Percentiles rank a stretch among this genome's conserved stretches.
These are phyloP conservation scores for Solanum chaucha DNA, from an alignment of 257 asterid species.

Conservation along the genomic window DNA sequence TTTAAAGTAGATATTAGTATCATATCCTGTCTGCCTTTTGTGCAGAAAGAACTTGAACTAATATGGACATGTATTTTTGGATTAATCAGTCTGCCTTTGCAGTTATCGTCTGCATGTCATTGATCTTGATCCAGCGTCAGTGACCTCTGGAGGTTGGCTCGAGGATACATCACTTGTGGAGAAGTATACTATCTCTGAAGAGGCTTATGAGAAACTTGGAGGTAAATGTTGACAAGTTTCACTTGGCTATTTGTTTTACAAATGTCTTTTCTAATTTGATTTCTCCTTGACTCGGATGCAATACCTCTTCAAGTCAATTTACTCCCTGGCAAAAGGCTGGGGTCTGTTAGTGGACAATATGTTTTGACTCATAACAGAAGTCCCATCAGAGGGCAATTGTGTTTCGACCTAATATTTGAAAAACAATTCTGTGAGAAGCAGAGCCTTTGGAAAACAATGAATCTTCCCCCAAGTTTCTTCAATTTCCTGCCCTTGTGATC, in stretches of 20 bases:
- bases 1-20: not conserved
- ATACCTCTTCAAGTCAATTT: not conserved
- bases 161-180: slow-evolving; percentile 94
- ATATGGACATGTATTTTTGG: not conserved
- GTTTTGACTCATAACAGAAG: not conserved
- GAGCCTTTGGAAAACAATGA: not conserved
- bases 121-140: slow-evolving; percentile 89
- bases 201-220: slow-evolving; percentile 73
- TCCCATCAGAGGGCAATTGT: not conserved
- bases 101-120: slow-evolving; percentile 73
- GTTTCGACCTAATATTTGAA: not conserved
- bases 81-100: slow-evolving; percentile 5
- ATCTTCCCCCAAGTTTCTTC: not conserved
- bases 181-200: slow-evolving; percentile 89
- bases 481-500: not conserved
- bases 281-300: not conserved
- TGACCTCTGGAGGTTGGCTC: slow-evolving; percentile 97
- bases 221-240: slow-evolving; percentile 28
- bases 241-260: not conserved
- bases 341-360: not conserved
- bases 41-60: not conserved
- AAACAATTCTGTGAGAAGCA: not conserved
- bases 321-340: not conserved
- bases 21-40: not conserved
- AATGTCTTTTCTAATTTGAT: not conserved